Base-by-base conservation (phyloP, 108 stramenopile species). In the Nannochloropsis granulata region DNA sequence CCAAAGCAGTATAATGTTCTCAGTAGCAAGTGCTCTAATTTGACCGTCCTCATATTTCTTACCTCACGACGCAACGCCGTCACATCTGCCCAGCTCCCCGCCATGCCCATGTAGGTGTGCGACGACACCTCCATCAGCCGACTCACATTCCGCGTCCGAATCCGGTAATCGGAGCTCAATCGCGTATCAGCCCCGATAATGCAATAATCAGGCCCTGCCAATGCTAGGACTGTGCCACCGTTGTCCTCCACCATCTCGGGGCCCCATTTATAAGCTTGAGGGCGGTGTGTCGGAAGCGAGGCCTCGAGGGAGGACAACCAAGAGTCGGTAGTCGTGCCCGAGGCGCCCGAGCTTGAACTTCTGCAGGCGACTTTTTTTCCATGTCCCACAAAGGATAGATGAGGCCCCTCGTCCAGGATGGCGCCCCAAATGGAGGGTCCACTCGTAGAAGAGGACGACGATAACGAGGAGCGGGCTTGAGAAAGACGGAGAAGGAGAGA, bases 161-260 rank as follows among this genome's bases (percentile, higher is more conserved):
- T 90, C 43, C 85, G 24, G 80, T 90, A 90, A n/a, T 82, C 86
- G 43, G 88, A 85, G 86, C 88, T 89, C 23, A 89, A 25, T 12
- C 89, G 85, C 11, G 89, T 87, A 79, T 87, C 85, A 21, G 88
- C 89, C 13, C 86, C 89, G 26, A 89, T 86, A 84, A 90, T 88
- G 86, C 85, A 86, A 43, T 24, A 90, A 83, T 90, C 88, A 12
- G 34, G 82, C 23, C 89, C 89, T n/a, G 89, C 89, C 24, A 90
- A 85, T 8, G 88, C 89, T 23, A 90, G 88, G 25, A 87, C 88
- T 13, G 89, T 90, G 25, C 89, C 86, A 24, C 86, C 86, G 81
- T 87, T 87, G 83, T 84, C 56, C 56, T 71, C 56, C 56, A 71
- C 56, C 56, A 71, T 71, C 21, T 71, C 56, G n/a, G 56, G 56